These are phyloP conservation scores for Fusarium sacchari DNA, from an alignment of 2,329 filamentous ascomycete species.

Conservation along the genomic window DNA sequence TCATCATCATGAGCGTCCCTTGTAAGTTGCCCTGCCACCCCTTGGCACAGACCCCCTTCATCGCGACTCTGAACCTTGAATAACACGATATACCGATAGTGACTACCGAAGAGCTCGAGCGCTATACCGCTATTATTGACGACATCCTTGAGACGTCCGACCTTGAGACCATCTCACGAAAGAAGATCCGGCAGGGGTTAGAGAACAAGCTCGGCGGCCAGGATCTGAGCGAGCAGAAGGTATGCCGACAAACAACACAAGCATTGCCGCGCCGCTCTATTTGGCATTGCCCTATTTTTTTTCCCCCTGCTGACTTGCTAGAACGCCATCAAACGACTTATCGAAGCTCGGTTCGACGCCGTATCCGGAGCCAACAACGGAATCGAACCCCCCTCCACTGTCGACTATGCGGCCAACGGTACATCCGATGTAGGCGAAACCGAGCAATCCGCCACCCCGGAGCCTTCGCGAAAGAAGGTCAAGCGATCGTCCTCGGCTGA, in stretches of 20 bases:
- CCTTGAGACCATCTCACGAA: slow-evolving; percentile 70
- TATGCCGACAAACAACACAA: slow-evolving; percentile 39
- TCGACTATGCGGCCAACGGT: slow-evolving; percentile 48
- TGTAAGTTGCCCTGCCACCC: slow-evolving; percentile 31
- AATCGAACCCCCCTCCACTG: slow-evolving; percentile 52
- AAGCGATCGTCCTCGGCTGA: slow-evolving; percentile 67
- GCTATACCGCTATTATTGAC: slow-evolving; percentile 70
- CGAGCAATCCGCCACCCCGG: slow-evolving; percentile 57
- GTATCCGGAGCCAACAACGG: slow-evolving; percentile 65
- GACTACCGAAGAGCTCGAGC: slow-evolving; percentile 58
- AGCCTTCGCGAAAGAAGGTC: slow-evolving; percentile 72
- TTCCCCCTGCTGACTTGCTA: slow-evolving; percentile 4
- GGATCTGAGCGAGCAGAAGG: slow-evolving; percentile 69
- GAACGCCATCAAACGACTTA: slow-evolving; percentile 76
- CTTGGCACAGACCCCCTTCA: slow-evolving; percentile 15
- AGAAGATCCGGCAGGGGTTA: slow-evolving; percentile 68
- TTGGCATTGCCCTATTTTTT: background rate
- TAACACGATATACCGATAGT: slow-evolving; percentile 52
- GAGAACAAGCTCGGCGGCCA: slow-evolving; percentile 65
- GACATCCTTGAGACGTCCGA: slow-evolving; percentile 67
- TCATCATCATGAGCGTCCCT: slow-evolving; percentile 41
- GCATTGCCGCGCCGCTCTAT: background rate
- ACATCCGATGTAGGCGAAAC: slow-evolving; percentile 55
- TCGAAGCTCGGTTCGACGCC: slow-evolving; percentile 79
- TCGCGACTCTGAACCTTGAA: background rate